Evolutionary conservation across 2,329 filamentous ascomycete genomes (phyloP), one percentile per base, ranked within the genome.

Genomic region (Clarireedia hainanense): DNA sequence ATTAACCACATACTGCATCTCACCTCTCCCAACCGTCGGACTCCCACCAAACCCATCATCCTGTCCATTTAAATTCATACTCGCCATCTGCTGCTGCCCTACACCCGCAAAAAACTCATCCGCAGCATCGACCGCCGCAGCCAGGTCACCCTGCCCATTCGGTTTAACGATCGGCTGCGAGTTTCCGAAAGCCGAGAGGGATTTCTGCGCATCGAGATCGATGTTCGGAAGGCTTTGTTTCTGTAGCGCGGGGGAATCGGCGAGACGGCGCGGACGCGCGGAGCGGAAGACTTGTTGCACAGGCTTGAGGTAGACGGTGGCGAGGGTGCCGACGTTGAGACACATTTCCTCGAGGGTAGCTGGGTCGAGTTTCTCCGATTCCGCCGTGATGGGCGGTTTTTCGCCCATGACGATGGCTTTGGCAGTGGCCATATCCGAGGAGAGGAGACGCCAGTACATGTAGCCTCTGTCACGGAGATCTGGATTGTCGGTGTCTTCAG

Each of bases 361-460:
- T 0, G 91, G 86, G 68, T 99, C 94, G 2, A 99, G 80, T 63
- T 92, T 92, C 73, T 99, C 94, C 27, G 89, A 91, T 72, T 99
- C 94, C 36, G 94, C 92, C 1, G 91, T 96, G 71, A 99, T 97
- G 6, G 92, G 82, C 6, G 94, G 94, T 70, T 99, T 99, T 64
- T 95, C 88, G 58, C 94, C 92, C 92, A 99, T 97, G 62, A 99
- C 91, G 51, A 99, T 83, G 60, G 84, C 77, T 69, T 88, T 94
- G 2, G 94, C 94, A 0, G 87, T 83, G 50, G 86, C 84, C 64
- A 95, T 92, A 69, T 96, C 91, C 0, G 91, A 95, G 1, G 91
- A 96, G 1, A 99, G 79, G 14, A 99, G 80, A 4, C 94, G 89
- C 94, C 94, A 99, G 76, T 99, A 99, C 91, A 99, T 97, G 76